Evolutionary conservation across 2,329 filamentous ascomycete genomes (phyloP), one percentile per base, ranked within the genome.

Genomic region (Gyromitra esculenta): DNA sequence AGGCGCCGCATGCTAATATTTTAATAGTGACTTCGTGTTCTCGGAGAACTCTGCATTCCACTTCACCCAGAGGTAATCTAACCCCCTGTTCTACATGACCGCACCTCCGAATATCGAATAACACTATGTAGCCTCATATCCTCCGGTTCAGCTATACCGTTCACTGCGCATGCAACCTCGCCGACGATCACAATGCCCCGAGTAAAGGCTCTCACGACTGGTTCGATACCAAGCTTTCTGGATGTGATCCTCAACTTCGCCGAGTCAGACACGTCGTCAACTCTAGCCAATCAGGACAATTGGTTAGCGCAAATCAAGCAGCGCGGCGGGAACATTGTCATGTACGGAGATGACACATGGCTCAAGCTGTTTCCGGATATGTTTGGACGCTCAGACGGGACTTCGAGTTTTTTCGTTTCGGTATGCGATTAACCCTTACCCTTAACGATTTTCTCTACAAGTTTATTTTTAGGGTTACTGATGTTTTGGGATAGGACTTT

Each of bases 311-410:
- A 99, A 85, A 90, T 99, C 85, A 95, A 91, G 83, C 89, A 90
- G 45, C 91, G 89, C 81, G 85, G 86, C 31, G 93, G 92, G 21
- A 94, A 92, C 81, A 87, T 98, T 78, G 86, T 97, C 82, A 96
- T 99, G 91, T 97, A 96, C 82, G 96, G 96, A 63, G 96, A 99
- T 82, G 96, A 99, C 83, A 99, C 96, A 21, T 99, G 96, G 96
- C 86, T 99, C 80, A 98, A 97, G 85, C 87, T 99, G 13, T 99
- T 99, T 81, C 96, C 96, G 0, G 89, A 88, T 15, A 93, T 91
- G 62, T 99, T 99, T 85, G 89, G 91, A 80, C 90, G 94, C 52
- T 87, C 90, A 65, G 96, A 99, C 84, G 96, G 96, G 62, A 99
- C 96, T 1, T 94, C 94, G 73, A 98, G 95, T 85, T 99, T 99